A percentile compares a stretch with the other conserved stretches of the same genome.
Evolutionary conservation across 129 eudicot genomes (phyloP).

Genomic region (Flaveria bidentis): DNA sequence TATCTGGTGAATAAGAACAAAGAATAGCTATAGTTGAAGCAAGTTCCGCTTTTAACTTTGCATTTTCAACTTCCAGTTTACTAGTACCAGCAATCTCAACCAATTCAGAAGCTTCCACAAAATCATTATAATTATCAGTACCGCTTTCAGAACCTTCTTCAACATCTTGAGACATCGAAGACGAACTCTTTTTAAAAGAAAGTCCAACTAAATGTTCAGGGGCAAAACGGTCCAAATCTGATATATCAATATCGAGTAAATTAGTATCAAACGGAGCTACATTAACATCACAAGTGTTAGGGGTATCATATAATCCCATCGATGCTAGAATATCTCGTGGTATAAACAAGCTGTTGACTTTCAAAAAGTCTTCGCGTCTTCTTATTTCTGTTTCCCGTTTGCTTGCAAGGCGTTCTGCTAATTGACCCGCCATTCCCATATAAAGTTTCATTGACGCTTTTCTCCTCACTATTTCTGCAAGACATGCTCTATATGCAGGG

Average conservation of each 20-base stretch:
- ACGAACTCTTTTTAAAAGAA: slow-evolving; percentile 54
- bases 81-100: slow-evolving; percentile 93
- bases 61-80: slow-evolving; percentile 92
- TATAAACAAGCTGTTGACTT: slow-evolving; percentile 63
- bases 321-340: slow-evolving; percentile 83
- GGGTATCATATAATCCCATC: slow-evolving; percentile 92
- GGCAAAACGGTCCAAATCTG: slow-evolving; percentile 88
- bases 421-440: slow-evolving; percentile 96
- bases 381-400: slow-evolving; percentile 79
- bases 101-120: slow-evolving; percentile 64
- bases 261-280: slow-evolving; percentile 78
- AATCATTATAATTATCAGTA: slow-evolving; percentile 46
- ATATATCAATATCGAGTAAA: slow-evolving; percentile 78
- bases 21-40: slow-evolving; percentile 86
- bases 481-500: slow-evolving; percentile 85
- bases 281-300: slow-evolving; percentile 84
- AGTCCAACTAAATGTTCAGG: slow-evolving; percentile 77
- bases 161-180: slow-evolving; percentile 49
- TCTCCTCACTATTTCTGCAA: slow-evolving; percentile 92
- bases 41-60: slow-evolving; percentile 85
- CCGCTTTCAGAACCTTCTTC: slow-evolving; percentile 49
- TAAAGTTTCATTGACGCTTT: slow-evolving; percentile 91
- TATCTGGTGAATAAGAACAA: slow-evolving; percentile 62
- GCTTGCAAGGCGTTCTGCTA: slow-evolving; percentile 88
- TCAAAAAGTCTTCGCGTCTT: slow-evolving; percentile 82